Evolutionary conservation across 2,329 filamentous ascomycete genomes (phyloP), one percentile per base, ranked within the genome.

Genomic region (Sarocladium brachiariae): DNA sequence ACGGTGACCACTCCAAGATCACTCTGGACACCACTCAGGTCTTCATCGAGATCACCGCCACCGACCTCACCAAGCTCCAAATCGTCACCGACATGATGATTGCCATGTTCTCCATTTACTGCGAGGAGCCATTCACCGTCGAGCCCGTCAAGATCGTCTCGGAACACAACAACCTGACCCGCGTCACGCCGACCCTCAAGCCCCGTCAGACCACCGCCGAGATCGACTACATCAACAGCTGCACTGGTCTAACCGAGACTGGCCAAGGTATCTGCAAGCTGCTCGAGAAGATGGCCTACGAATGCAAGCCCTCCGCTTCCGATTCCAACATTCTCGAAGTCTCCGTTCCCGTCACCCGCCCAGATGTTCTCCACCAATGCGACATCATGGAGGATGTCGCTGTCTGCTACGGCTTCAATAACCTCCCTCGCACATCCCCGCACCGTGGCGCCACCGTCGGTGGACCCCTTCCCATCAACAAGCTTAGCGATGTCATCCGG

Each of bases 371-470:
- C 27, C 93, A 99, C 69, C 87, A 96, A 64, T 95, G 90, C 61
- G 93, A 99, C 65, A 88, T 99, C 58, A 99, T 99, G 92, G 93
- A 99, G 72, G 95, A 99, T 65, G 84, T 95, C 18, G 93, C 90
- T 35, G 93, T 99, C 57, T 90, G 89, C 50, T 96, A 97, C 67
- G 93, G 95, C 57, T 99, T 96, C 80, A 99, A 99, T 77, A 89
- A 87, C 56, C 84, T 99, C 16, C 91, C 92, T 1, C 85, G 90
- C 49, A 83, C 86, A 46, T 89, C 92, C 62, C 90, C 91, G 8
- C 90, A 84, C 68, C 91, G 90, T 63, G 86, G 87, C 21, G 87
- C 86, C 51, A 93, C 89, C 5, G 83, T 96, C 54, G 95, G 89
- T 43, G 86, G 89, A 52, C 89, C 91, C 9, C 77, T 97, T 9